Conservation (phyloP, 2,329 filamentous ascomycete genomes). For the Xenosphaeropsis pyriputrescens region DNA sequence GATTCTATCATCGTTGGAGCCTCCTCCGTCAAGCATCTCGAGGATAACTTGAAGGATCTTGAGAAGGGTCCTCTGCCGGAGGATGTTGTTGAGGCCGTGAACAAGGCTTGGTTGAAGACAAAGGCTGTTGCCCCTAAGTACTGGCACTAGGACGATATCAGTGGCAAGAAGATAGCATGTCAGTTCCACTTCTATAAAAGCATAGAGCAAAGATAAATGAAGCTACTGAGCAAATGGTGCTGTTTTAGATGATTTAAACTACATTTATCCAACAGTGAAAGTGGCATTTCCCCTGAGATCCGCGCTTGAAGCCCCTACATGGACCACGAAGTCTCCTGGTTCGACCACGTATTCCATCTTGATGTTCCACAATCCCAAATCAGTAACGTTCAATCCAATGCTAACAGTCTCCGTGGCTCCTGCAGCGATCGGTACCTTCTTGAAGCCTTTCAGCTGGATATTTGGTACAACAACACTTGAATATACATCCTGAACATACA, state of each 20-base stretch:
- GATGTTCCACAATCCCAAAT: constrained; percentile 60
- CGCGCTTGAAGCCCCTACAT: constrained; percentile 43
- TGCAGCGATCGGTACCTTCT: constrained; percentile 44
- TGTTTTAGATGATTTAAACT: no score
- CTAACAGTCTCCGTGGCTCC: constrained; percentile 37
- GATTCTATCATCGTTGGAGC: constrained; percentile 45
- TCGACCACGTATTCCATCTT: constrained; percentile 62
- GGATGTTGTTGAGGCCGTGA: constrained; percentile 22
- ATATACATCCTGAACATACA: constrained; percentile 36
- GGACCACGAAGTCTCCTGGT: constrained; percentile 49
- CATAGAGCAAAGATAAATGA: no score
- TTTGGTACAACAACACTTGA: constrained; percentile 49
- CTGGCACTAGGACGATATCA: constrained; percentile 13
- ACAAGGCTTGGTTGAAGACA: constrained; percentile 20
- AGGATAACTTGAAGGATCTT: constrained; percentile 29
- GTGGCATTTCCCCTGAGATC: constrained; percentile 40
- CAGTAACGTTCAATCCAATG: constrained; percentile 45
- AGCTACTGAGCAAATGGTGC: no score
- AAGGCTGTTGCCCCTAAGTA: constrained; percentile 17
- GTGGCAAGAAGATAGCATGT: no score
- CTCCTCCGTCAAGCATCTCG: constrained; percentile 38
- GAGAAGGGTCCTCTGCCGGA: constrained; percentile 25
- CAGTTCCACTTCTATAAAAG: no score
- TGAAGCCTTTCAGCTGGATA: constrained; percentile 53
- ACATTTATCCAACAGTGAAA: constrained; percentile 27